Evolutionary conservation across 2,329 filamentous ascomycete genomes (phyloP).

Genomic region (Talaromyces sp.): DNA sequence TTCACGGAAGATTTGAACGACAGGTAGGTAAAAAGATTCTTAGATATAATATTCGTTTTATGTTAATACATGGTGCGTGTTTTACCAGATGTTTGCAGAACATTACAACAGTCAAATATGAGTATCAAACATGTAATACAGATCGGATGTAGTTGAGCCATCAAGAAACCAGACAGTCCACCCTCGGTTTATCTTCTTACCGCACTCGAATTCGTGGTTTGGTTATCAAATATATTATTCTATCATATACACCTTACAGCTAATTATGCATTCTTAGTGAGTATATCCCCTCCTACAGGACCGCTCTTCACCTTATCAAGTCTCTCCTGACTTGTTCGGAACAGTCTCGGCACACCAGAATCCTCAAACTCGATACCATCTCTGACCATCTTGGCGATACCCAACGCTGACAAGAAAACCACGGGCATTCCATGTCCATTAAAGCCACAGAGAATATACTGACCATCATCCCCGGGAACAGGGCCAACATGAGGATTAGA

Average conservation of each 20-base stretch:
- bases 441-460: slow-evolving; percentile 7
- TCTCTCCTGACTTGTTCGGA: neutral
- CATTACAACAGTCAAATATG: no score
- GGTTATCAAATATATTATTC: neutral
- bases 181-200: neutral
- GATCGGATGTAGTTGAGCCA: no score
- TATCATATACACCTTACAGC: neutral
- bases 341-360: neutral
- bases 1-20: neutral
- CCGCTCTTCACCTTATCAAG: slow-evolving; percentile 2
- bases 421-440: slow-evolving; percentile 12
- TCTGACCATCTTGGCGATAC: slow-evolving; percentile 5
- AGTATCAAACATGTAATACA: no score
- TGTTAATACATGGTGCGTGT: no score
- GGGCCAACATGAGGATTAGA: slow-evolving; percentile 5
- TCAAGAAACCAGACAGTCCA: no score
- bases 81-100: no score
- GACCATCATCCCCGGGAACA: neutral
- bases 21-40: neutral
- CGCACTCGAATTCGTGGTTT: neutral
- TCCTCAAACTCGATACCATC: neutral
- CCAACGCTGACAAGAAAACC: neutral
- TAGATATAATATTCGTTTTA: neutral
- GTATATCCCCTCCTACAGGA: neutral
- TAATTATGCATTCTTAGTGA: neutral